A percentile compares a stretch with the other conserved stretches of the same genome.
Conservation (phyloP, 192 early-diverging fungal species). For the Spizellomyces sp. region DNA sequence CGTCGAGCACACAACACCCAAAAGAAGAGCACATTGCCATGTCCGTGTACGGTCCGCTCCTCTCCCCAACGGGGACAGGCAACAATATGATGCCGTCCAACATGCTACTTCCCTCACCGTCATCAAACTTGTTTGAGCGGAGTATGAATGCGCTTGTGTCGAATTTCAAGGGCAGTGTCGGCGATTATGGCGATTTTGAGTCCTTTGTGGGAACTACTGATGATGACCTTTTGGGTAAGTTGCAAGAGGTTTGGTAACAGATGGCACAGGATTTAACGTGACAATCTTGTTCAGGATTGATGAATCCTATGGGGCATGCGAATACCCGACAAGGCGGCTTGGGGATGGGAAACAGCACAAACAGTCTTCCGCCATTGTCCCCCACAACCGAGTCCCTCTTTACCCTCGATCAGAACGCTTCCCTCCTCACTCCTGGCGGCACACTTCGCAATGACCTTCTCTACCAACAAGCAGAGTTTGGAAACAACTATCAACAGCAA, state of each 20-base stretch:
- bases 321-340: neutral
- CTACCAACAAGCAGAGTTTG: neutral
- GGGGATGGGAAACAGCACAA: neutral
- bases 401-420: neutral
- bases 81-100: conserved; percentile 5
- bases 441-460: conserved; percentile 19
- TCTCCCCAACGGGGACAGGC: too few species aligned
- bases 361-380: conserved; percentile 1
- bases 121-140: conserved; percentile 41
- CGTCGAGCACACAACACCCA: too few species aligned
- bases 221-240: conserved; percentile 7
- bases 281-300: neutral
- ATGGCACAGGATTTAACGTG: neutral
- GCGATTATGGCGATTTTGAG: conserved; percentile 8
- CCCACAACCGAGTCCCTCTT: conserved; percentile 17
- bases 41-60: too few species aligned
- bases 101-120: conserved; percentile 40
- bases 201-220: neutral
- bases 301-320: too few species aligned
- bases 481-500: neutral
- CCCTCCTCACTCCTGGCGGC: conserved; percentile 20
- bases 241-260: too few species aligned
- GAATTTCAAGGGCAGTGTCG: conserved; percentile 39
- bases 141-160: conserved; percentile 43
- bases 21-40: too few species aligned